phyloP scores from a whole-genome alignment of 1,284 basidiomycete species.

The Cryptococcus sp. region DNA sequence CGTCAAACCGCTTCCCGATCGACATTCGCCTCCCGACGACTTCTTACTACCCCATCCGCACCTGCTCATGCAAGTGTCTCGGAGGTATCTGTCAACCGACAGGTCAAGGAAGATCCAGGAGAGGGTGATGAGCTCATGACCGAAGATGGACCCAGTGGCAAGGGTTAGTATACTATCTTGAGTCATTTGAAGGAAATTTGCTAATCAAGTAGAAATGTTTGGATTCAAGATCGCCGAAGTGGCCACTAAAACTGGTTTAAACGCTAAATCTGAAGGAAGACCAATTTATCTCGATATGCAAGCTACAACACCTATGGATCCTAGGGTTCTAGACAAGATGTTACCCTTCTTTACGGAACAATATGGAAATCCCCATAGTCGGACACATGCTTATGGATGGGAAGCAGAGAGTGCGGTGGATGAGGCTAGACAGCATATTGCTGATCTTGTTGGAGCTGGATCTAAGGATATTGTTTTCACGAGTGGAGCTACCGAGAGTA shows the following conservation, averaged over 20 bases:
- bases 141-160: constrained; percentile 15
- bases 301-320: constrained; percentile 97
- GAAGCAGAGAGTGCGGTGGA: constrained; percentile 95
- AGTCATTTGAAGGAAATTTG: neutral
- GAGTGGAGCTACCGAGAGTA: constrained; percentile 95
- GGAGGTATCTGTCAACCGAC: constrained; percentile 16
- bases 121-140: constrained; percentile 28
- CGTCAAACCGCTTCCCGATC: constrained; percentile 8
- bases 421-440: constrained; percentile 84
- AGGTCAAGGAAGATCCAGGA: constrained; percentile 31
- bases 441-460: constrained; percentile 88
- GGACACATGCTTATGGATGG: constrained; percentile 99
- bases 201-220: constrained; percentile 63
- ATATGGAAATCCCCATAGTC: constrained; percentile 96
- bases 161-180: constrained; percentile 18
- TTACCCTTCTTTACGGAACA: constrained; percentile 93
- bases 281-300: constrained; percentile 97
- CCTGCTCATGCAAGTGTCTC: constrained; percentile 27
- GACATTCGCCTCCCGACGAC: constrained; percentile 10
- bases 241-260: constrained; percentile 59
- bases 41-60: constrained; percentile 28
- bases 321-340: constrained; percentile 96
- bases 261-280: constrained; percentile 61
- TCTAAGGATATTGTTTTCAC: constrained; percentile 97
- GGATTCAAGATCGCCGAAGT: constrained; percentile 75